These are phyloP conservation scores for Apiotrichum domesticum DNA, from an alignment of 1,284 basidiomycete species.

Conservation along the genomic window DNA sequence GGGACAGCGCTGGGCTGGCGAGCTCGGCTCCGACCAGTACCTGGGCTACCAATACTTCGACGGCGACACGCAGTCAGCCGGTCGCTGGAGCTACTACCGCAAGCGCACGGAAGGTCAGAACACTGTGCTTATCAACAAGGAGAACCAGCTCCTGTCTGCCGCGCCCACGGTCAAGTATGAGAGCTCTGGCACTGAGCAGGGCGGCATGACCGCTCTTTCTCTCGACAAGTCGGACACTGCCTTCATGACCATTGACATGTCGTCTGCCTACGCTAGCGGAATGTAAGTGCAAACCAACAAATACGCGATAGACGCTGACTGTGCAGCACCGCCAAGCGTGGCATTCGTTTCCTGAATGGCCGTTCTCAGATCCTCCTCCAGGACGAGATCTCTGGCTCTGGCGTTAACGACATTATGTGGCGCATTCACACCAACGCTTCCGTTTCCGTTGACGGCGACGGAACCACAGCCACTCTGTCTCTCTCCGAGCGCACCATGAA, in stretches of 20 bases:
- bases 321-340: conserved; percentile 59
- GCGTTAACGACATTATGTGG: conserved; percentile 64
- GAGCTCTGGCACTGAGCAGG: conserved; percentile 63
- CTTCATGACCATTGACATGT: conserved; percentile 74
- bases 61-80: conserved; percentile 63
- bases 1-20: conserved; percentile 92
- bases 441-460: conserved; percentile 42
- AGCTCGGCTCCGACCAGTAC: conserved; percentile 86
- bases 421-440: conserved; percentile 80
- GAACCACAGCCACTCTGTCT: conserved; percentile 59
- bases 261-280: conserved; percentile 60
- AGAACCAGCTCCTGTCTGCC: conserved; percentile 75
- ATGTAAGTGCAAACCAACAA: background rate
- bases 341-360: conserved; percentile 77
- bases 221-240: conserved; percentile 68
- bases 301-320: background rate
- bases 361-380: conserved; percentile 87
- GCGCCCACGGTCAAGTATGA: conserved; percentile 57
- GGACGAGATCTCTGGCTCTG: conserved; percentile 65
- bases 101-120: conserved; percentile 97
- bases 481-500: conserved; percentile 57
- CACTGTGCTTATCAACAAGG: conserved; percentile 69
- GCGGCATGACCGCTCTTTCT: conserved; percentile 58
- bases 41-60: conserved; percentile 64
- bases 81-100: conserved; percentile 87